Evolutionary conservation across 208 protist species (phyloP).

Genomic region (Zelonia costaricensis): DNA sequence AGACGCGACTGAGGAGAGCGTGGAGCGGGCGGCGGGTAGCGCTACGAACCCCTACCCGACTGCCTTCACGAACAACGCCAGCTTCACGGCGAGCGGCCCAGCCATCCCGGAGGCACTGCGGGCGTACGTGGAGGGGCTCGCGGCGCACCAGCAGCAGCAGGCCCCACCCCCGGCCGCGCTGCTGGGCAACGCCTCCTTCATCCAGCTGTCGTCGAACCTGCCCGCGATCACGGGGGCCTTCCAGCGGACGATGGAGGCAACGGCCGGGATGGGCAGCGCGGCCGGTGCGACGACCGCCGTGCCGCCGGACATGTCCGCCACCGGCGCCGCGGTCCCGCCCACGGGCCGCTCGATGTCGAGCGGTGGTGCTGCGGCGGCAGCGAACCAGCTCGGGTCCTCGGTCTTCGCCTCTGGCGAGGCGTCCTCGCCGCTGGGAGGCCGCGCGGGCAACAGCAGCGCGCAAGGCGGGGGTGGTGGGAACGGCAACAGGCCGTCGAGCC

Average conservation of each 20-base stretch:
- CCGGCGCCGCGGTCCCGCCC: too few species aligned
- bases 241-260: too few species aligned
- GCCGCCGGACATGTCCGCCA: too few species aligned
- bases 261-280: too few species aligned
- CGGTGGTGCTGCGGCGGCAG: not conserved
- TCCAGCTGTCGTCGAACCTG: slow-evolving; percentile 5
- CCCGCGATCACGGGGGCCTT: slow-evolving; percentile 9
- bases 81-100: slow-evolving; percentile 19
- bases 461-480: too few species aligned
- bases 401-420: not conserved
- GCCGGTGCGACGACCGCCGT: too few species aligned
- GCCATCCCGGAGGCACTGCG: slow-evolving; percentile 20
- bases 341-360: not conserved
- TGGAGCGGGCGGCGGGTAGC: not conserved
- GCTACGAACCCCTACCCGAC: not conserved
- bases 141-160: slow-evolving; percentile 27
- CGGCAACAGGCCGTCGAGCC: too few species aligned
- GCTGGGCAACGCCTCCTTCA: slow-evolving; percentile 28
- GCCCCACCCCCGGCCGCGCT: slow-evolving; percentile 25
- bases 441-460: too few species aligned
- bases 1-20: not conserved
- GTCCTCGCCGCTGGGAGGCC: too few species aligned
- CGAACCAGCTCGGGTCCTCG: too few species aligned
- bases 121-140: slow-evolving; percentile 21
- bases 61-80: slow-evolving; percentile 20